Base-by-base conservation (phyloP, 2,329 filamentous ascomycete species). In the Alternaria viburni region DNA sequence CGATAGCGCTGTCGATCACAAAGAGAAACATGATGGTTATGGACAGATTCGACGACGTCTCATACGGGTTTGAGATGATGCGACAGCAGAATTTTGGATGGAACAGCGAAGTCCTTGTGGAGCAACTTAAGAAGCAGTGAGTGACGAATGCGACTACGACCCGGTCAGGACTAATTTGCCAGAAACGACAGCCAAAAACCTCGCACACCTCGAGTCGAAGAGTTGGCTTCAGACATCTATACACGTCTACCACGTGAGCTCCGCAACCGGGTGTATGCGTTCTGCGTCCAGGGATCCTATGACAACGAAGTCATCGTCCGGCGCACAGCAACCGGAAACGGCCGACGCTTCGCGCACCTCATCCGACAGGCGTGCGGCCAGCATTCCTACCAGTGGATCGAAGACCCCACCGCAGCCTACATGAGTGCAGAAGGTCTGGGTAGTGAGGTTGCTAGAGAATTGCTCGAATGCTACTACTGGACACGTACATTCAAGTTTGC, bases 301-400 rank as follows among this genome's bases (percentile, higher is more conserved):
- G 70, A 73, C 51, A 65, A 71, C 21, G 69, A 73, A 28, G 69
- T 73, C 13, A 64, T 73, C 10, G 61, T 73, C 15, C 65, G 70
- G 10, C 63, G 57, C n/a, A 59, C 57, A 36, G 36, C 58, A 8
- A 11, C 32, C 6, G 51, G 46, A 7, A 25, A 28, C 2, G 51
- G 55, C 3, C 43, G 59, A 41, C 28, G 44, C 21, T 64, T 58
- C 11, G 17, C 15, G 6, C 28, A 70, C n/a, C 65, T 73, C 36
- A 60, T 68, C 21, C 68, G 70, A 45, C 61, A 71, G 11, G 49
- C 59, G 12, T 54, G 50, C 12, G 61, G 60, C 10, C 52, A 62
- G 21, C 54, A 62, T 17, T 65, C 66, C 3, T 73, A 71, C 26
- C 64, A 61, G 30, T 73, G 70, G 70, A 46, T 64, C 15, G 66